Evolutionary conservation across 2,329 filamentous ascomycete species (phyloP).

Genomic region (Herpotrichia juniperi): DNA sequence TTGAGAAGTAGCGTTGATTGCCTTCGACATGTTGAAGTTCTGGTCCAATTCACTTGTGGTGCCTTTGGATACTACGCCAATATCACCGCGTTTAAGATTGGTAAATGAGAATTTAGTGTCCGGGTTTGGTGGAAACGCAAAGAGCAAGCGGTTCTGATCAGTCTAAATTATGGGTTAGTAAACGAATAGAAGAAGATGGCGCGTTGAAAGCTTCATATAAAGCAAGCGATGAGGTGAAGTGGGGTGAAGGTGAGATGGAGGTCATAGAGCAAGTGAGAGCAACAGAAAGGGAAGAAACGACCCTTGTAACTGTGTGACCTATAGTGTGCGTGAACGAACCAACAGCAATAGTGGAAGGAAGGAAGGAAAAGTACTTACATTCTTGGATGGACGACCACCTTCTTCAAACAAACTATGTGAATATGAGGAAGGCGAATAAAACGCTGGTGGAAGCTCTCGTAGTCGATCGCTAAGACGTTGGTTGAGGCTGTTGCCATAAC

Average conservation of each 20-base stretch:
- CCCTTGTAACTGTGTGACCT: not conserved
- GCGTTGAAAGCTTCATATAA: not conserved
- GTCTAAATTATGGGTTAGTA: constrained; percentile 20
- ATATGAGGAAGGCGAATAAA: constrained; percentile 38
- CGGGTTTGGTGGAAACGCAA: constrained; percentile 19
- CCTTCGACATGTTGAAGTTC: constrained; percentile 14
- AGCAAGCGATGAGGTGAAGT: constrained; percentile 4
- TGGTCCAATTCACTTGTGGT: constrained; percentile 26
- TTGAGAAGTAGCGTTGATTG: constrained; percentile 9
- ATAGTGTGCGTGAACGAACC: not conserved
- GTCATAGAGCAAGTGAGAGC: not conserved
- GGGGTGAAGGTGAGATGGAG: constrained; percentile 6
- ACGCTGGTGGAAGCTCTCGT: constrained; percentile 24
- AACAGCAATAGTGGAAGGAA: not conserved
- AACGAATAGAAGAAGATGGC: constrained; percentile 3
- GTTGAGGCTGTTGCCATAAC: not conserved
- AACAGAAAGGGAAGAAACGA: constrained; percentile 15
- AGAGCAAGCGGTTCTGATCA: constrained; percentile 28
- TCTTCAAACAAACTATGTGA: constrained; percentile 21
- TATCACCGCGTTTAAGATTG: constrained; percentile 22
- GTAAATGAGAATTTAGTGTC: constrained; percentile 8
- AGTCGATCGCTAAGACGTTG: not conserved
- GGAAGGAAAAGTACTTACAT: constrained; percentile 32
- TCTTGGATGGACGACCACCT: constrained; percentile 33
- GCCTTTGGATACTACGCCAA: constrained; percentile 34